Evolutionary conservation across 1,284 basidiomycete species (phyloP).

Genomic region (Mycena sp.): DNA sequence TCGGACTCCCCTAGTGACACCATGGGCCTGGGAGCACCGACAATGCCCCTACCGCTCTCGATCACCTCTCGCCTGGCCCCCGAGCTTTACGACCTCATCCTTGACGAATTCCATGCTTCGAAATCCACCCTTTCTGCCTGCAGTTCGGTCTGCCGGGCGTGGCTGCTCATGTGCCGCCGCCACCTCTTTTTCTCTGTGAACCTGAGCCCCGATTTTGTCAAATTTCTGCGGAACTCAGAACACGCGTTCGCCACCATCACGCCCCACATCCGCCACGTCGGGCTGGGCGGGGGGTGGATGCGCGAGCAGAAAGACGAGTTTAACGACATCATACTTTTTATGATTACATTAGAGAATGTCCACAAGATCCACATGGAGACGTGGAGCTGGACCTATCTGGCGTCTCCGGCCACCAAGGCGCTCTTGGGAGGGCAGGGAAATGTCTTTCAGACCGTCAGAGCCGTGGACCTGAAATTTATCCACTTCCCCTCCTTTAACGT

Average conservation of each 20-base stretch:
- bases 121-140: constrained; percentile 20
- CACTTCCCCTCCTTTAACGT: constrained; percentile 40
- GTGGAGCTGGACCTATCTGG: constrained; percentile 37
- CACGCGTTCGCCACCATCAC: constrained; percentile 36
- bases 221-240: constrained; percentile 36
- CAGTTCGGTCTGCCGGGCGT: constrained; percentile 27
- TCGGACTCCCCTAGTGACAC: constrained; percentile 20
- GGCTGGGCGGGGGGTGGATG: constrained; percentile 37
- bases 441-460: constrained; percentile 33
- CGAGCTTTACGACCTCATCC: constrained; percentile 29
- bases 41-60: constrained; percentile 24
- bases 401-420: constrained; percentile 9
- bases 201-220: constrained; percentile 33
- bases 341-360: constrained; percentile 32
- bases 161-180: constrained; percentile 21
- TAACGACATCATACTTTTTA: constrained; percentile 32
- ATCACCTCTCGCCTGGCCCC: constrained; percentile 33
- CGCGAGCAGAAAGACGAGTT: constrained; percentile 29
- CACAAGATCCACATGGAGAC: constrained; percentile 38
- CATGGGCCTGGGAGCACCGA: constrained; percentile 21
- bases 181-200: constrained; percentile 26
- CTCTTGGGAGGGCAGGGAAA: constrained; percentile 27
- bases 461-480: constrained; percentile 39
- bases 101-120: constrained; percentile 27
- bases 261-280: constrained; percentile 40